Percentiles rank a stretch among this genome's conserved stretches.
Conservation (phyloP, 148 eudicot genomes). For the Rhododendron ovatum region DNA sequence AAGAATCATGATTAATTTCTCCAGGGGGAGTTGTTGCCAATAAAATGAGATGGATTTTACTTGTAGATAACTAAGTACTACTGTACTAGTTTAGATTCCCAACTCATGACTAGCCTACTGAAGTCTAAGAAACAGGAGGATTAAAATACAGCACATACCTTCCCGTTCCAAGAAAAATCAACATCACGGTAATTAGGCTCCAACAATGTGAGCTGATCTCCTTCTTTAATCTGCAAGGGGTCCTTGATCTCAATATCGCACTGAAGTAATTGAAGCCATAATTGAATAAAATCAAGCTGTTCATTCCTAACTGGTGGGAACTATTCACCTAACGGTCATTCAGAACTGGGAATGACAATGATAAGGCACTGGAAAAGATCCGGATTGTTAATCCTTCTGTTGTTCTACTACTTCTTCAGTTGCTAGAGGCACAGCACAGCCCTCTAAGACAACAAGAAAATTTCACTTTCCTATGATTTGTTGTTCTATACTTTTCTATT, state of each 20-base stretch:
- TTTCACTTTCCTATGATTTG: not conserved
- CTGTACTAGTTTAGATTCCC: not conserved
- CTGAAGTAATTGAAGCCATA: not conserved
- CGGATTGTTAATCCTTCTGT: not conserved
- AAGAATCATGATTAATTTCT: not conserved
- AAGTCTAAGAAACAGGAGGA: not conserved
- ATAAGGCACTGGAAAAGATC: not conserved
- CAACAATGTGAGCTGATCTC: slow-evolving; percentile 66
- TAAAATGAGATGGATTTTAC: not conserved
- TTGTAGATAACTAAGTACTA: not conserved
- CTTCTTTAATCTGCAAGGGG: slow-evolving; percentile 64
- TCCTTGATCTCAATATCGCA: not conserved
- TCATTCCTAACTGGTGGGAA: not conserved
- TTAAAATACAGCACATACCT: slow-evolving; percentile 37
- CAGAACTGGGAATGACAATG: not conserved
- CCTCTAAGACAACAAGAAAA: not conserved
- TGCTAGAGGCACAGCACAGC: not conserved
- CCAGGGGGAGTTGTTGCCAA: not conserved
- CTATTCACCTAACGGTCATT: not conserved
- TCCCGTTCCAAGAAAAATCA: slow-evolving; percentile 70
- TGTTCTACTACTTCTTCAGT: not conserved
- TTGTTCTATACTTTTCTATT: not conserved
- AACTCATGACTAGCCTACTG: not conserved
- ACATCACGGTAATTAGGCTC: slow-evolving; percentile 61
- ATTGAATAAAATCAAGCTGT: not conserved